Evolutionary conservation across 2,329 filamentous ascomycete species (phyloP), one percentile per base, ranked within the genome.

Genomic region (Fusarium brachygibbosum): DNA sequence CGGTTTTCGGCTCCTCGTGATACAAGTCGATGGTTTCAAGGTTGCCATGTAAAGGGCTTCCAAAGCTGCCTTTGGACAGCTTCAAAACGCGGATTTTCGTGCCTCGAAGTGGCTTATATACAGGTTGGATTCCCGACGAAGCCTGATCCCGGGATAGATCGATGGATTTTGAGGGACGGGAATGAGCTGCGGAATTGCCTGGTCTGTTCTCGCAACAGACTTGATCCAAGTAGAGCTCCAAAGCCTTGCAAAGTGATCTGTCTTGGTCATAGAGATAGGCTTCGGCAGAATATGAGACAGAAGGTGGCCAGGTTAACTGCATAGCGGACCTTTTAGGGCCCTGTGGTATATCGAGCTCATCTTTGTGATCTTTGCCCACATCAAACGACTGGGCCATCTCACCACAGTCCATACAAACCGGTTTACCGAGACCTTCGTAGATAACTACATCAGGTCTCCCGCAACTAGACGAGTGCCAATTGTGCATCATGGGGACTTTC

Each of bases 341-440:
- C 13, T 8, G 6, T 6, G 56, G 56, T 28, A 59, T 58, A 2
- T 28, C 41, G 5, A 59, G 32, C 1, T 58, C 40, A 38, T 38
- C 17, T 6, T 21, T 28, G 3, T n/a, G 17, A 21, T 38, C 25
- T 3, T 14, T 46, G 17, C 19, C 51, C 1, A 31, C 11, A 7
- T 6, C 3, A 8, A 28, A 5, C 6, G 38, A 5, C 11, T 17
- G 25, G 9, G 32, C n/a, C 21, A 46, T 40, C 44, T 16, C 40
- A 21, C 56, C 56, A 14, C 56, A 59, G 8, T 11, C 31, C 32
- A 23, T 28, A 21, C 52, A 59, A 28, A n/a, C 1, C 17, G 56
- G 56, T 2, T 44, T 12, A n/a, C 12, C 2, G 2, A 59, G 32
- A 1, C 32, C 40, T 1, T 42, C 19, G 9, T n/a, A n/a, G 5